These are phyloP conservation scores for Cenchrus purpureus DNA, from an alignment of 176 grass and related monocot genomes.

Conservation along the genomic window DNA sequence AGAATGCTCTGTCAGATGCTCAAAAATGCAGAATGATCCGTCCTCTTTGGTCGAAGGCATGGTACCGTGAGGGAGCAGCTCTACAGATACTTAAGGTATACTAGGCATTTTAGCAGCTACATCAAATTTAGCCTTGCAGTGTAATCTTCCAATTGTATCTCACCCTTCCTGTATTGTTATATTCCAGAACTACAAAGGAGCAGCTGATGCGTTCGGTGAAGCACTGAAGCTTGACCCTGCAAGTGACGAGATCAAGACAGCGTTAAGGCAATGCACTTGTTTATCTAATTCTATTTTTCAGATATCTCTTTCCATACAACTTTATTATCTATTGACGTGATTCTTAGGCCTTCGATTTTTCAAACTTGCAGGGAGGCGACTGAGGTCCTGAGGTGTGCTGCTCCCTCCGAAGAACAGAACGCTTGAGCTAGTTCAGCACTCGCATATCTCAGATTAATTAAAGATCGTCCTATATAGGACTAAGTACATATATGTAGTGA, in stretches of 20 bases:
- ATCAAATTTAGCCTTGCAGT: neutral
- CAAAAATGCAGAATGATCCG: slow-evolving; percentile 6
- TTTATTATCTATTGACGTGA: neutral
- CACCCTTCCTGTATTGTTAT: neutral
- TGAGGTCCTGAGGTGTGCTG: neutral
- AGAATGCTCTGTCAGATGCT: slow-evolving; percentile 17
- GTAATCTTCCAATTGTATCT: neutral
- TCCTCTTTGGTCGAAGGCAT: slow-evolving; percentile 8
- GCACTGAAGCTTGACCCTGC: neutral
- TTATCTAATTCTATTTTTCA: neutral
- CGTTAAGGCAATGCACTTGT: neutral
- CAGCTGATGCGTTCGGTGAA: neutral
- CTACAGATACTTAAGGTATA: neutral
- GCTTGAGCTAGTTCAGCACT: neutral
- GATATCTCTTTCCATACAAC: neutral
- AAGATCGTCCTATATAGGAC: neutral
- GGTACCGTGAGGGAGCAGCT: neutral
- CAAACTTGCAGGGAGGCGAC: slow-evolving; percentile 4
- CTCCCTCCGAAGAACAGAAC: neutral
- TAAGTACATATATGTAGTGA: neutral
- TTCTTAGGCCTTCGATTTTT: neutral
- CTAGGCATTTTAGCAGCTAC: neutral
- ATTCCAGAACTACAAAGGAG: neutral
- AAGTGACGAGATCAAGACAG: slow-evolving; percentile 12
- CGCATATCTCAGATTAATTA: neutral